A percentile compares a stretch with the other conserved stretches of the same genome.
Evolutionary conservation across 495 filamentous ascomycete species (phyloP).

Genomic region (Daldinia concentrica): DNA sequence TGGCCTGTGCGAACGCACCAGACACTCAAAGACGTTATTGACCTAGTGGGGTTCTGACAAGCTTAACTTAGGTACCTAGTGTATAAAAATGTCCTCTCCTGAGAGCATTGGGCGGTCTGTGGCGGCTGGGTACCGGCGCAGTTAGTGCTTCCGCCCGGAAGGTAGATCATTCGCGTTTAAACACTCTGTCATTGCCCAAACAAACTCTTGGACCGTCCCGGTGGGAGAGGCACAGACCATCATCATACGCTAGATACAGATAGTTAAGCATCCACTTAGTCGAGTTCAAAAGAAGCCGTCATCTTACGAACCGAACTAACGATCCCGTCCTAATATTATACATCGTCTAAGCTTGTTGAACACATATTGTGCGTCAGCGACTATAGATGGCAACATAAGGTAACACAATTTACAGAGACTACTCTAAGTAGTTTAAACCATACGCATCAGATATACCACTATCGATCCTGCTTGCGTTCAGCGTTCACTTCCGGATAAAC

Average conservation of each 20-base stretch:
- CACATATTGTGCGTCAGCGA: slow-evolving; percentile 29
- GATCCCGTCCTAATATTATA: slow-evolving; percentile 24
- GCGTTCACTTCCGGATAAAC: not conserved
- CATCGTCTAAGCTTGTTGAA: slow-evolving; percentile 22
- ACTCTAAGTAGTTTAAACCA: slow-evolving; percentile 1
- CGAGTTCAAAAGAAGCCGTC: slow-evolving; percentile 8
- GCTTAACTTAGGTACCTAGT: slow-evolving; percentile 8
- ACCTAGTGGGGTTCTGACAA: not conserved
- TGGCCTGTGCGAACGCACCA: not conserved
- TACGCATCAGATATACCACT: slow-evolving; percentile 14
- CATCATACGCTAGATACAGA: slow-evolving; percentile 1
- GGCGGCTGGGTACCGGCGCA: slow-evolving; percentile 26
- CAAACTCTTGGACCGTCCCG: slow-evolving; percentile 19
- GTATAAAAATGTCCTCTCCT: slow-evolving; percentile 13
- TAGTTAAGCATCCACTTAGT: slow-evolving; percentile 18
- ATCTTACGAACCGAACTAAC: slow-evolving; percentile 26
- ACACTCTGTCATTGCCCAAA: slow-evolving; percentile 21
- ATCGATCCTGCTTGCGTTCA: not conserved
- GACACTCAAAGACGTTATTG: no score
- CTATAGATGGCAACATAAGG: slow-evolving; percentile 26
- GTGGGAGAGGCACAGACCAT: slow-evolving; percentile 41
- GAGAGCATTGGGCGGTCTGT: slow-evolving; percentile 25
- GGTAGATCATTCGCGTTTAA: slow-evolving; percentile 33
- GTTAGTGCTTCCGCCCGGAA: slow-evolving; percentile 36
- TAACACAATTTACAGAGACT: slow-evolving; percentile 12